Conservation (phyloP, 2,329 filamentous ascomycete genomes). For the Calonectria fujianensis region DNA sequence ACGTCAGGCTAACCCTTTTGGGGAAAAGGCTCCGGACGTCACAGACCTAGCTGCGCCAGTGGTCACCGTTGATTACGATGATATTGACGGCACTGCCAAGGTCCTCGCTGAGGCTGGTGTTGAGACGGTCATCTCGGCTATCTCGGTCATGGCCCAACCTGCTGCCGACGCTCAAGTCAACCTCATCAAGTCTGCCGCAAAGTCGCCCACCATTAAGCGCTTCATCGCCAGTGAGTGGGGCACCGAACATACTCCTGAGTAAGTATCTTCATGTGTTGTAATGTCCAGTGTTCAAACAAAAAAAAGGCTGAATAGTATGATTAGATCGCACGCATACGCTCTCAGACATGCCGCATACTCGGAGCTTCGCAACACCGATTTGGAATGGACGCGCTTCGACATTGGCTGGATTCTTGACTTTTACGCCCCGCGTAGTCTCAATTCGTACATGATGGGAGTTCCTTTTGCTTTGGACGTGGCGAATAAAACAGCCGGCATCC, state of each 20-base stretch:
- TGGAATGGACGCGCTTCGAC: conserved; percentile 16
- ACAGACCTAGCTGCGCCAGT: not conserved
- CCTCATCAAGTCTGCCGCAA: not conserved
- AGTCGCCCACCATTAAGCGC: not conserved
- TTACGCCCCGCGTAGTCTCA: not conserved
- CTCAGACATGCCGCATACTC: not conserved
- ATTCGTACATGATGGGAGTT: conserved; percentile 11
- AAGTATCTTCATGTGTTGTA: not conserved
- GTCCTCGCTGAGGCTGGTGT: not conserved
- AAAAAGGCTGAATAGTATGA: not conserved
- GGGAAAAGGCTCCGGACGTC: not conserved
- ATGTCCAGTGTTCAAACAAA: not conserved
- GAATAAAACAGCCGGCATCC: not conserved
- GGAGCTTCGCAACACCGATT: conserved; percentile 1
- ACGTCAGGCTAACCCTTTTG: not conserved
- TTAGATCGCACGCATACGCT: not conserved
- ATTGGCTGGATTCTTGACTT: conserved; percentile 19
- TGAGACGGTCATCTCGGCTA: conserved; percentile 8
- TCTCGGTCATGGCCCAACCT: not conserved
- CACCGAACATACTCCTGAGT: not conserved
- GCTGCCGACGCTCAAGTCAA: not conserved
- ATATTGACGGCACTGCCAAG: conserved; percentile 13
- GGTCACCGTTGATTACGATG: conserved; percentile 1
- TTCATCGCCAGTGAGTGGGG: conserved; percentile 13
- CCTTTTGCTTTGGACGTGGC: not conserved